Base-by-base conservation (phyloP, 805 yeast genomes). In the Saturnispora galanensis region DNA sequence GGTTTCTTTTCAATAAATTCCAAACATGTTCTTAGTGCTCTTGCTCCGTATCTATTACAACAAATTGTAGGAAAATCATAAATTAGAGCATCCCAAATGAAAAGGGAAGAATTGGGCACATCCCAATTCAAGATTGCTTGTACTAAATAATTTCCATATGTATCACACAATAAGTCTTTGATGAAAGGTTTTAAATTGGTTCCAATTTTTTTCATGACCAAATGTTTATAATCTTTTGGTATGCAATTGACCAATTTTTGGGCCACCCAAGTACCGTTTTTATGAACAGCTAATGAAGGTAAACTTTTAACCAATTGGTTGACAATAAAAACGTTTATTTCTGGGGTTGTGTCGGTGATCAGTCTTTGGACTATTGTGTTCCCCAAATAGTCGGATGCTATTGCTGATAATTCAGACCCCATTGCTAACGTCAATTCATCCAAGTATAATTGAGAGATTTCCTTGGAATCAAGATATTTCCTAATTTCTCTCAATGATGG, bases 221-320 rank as follows among this genome's bases (percentile, higher is more conserved):
- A 33, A 55, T 79, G 85, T 13, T 56, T 53, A 17, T 35, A 35
- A 8, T 41, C 35, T 30, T 35, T 31, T 6, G 38, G 32, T 4
- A 87, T 82, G 38, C 80, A 79, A 52, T 79, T 83, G 53, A 93
- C 88, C 63, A 93, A 81, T 63, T 90, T 93, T 63, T 93, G 98
- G 18, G 96, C 95, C 2, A 97, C 97, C 98, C 98, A 93, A 5
- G 98, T 93, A 50, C 98, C 98, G 62, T 93, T 93, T 58, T 93
- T 93, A 66, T 93, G 98, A 45, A 87, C 81, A 54, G 97, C 93
- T 71, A 90, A 82, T 54, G 87, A 94, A 1, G 96, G 85, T 50
- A 93, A 68, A 56, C 73, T 85, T 26, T 89, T 94, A 4, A 82
- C 69, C 35, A 94, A 76, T 51, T 76, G 76, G 55, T 82, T 77